Evolutionary conservation across 345 rosid genomes (phyloP).

Genomic region (Acer yangbiense): DNA sequence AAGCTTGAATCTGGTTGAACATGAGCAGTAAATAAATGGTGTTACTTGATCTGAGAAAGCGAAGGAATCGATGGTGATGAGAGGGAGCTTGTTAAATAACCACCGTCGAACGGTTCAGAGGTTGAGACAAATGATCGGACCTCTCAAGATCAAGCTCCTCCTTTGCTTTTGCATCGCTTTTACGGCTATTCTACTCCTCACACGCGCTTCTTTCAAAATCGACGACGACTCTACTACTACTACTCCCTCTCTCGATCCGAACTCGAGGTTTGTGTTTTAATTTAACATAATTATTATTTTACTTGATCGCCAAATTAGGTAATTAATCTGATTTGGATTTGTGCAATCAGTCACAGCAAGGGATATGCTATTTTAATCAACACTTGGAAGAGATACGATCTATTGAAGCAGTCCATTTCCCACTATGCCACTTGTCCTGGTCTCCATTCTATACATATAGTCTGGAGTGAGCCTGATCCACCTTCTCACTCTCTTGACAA

Average conservation of each 20-base stretch:
- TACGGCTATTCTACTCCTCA: constrained; percentile 46
- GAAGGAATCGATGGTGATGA: constrained; percentile 43
- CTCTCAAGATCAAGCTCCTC: constrained; percentile 67
- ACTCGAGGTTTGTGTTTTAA: not conserved
- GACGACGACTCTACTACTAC: not conserved
- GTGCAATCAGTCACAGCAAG: constrained; percentile 48
- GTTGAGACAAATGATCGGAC: constrained; percentile 57
- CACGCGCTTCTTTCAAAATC: constrained; percentile 40
- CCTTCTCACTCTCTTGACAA: constrained; percentile 71
- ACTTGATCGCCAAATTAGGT: not conserved
- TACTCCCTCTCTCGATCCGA: constrained; percentile 26
- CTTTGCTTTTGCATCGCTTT: constrained; percentile 52
- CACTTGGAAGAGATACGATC: constrained; percentile 97
- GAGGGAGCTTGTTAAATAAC: constrained; percentile 50
- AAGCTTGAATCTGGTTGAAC: too few relatives aligned
- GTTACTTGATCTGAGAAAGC: too few relatives aligned
- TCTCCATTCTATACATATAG: constrained; percentile 80
- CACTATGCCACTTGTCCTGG: constrained; percentile 76
- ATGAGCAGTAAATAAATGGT: too few relatives aligned
- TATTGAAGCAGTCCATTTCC: constrained; percentile 77
- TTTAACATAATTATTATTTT: too few relatives aligned
- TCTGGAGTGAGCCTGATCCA: constrained; percentile 98
- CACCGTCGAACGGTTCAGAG: constrained; percentile 72
- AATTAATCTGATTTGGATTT: not conserved
- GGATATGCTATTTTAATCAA: constrained; percentile 81